Evolutionary conservation across 495 filamentous ascomycete species (phyloP), one percentile per base, ranked within the genome.

Genomic region (Thermochaetoides thermophila): DNA sequence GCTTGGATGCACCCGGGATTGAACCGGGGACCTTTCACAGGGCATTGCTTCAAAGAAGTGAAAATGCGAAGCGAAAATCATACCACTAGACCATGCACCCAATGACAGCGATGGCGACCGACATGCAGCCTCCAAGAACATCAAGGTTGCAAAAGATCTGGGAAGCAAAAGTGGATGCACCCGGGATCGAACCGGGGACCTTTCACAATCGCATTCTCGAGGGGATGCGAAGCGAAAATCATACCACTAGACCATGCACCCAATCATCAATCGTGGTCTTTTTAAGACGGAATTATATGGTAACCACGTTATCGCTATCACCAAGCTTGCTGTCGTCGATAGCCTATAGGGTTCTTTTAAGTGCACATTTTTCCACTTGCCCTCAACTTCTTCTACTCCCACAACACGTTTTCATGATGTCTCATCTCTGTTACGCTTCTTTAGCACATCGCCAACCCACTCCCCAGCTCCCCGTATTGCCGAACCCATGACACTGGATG

Each of bases 401-500:
- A n/a, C n/a, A n/a, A n/a, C n/a, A n/a, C n/a, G n/a, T n/a, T n/a
- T n/a, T n/a, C n/a, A n/a, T n/a, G n/a, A n/a, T n/a, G n/a, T n/a
- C n/a, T n/a, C n/a, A n/a, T n/a, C n/a, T n/a, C n/a, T n/a, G n/a
- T n/a, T n/a, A n/a, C n/a, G n/a, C n/a, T n/a, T n/a, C n/a, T n/a
- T n/a, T n/a, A n/a, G n/a, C n/a, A n/a, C 8, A 17, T 10, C 13
- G 17, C 35, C n/a, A 13, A n/a, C n/a, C n/a, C n/a, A n/a, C n/a
- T n/a, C n/a, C 23, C 22, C 14, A 7, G 13, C 17, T 14, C 33
- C 32, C 7, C 19, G 4, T 22, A 19, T 15, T 10, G 27, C 20
- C 3, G 6, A 2, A 22, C 29, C 7, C 14, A 64, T 60, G 60
- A 49, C 42, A 43, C 46, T 64, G 27, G 34, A 38, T 16, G 33